Conservation (phyloP, 2,329 filamentous ascomycete species). For the Diplodia seriata region DNA sequence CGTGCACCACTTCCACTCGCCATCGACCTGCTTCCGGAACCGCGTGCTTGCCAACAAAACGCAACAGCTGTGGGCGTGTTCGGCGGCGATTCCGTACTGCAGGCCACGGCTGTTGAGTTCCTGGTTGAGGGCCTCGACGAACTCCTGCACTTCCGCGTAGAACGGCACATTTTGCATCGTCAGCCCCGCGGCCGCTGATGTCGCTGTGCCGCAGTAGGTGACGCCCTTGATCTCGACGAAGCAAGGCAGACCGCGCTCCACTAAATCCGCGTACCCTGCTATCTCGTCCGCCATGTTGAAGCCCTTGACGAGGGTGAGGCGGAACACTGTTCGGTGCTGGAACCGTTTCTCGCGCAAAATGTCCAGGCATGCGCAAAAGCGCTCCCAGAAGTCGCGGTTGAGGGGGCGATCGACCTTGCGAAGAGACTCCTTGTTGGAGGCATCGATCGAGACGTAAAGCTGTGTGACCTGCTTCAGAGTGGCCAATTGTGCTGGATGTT, state of each 20-base stretch:
- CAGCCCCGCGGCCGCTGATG: conserved; percentile 81
- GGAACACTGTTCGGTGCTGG: conserved; percentile 90
- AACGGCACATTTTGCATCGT: conserved; percentile 99
- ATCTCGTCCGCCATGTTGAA: conserved; percentile 97
- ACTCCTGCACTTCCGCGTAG: conserved; percentile 85
- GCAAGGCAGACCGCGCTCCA: conserved; percentile 84
- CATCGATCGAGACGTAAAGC: conserved; percentile 95
- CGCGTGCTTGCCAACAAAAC: conserved; percentile 82
- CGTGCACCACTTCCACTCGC: conserved; percentile 92
- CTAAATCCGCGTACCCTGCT: conserved; percentile 85
- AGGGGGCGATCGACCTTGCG: conserved; percentile 89
- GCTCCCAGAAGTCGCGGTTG: conserved; percentile 96
- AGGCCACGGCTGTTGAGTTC: conserved; percentile 74
- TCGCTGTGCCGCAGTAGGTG: conserved; percentile 92
- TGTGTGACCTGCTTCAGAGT: conserved; percentile 87
- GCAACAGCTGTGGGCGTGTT: conserved; percentile 95
- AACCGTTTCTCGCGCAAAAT: conserved; percentile 85
- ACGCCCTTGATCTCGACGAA: conserved; percentile 97
- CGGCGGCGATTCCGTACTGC: conserved; percentile 87
- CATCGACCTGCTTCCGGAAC: conserved; percentile 69
- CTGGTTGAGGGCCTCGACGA: conserved; percentile 76
- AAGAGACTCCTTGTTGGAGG: conserved; percentile 85
- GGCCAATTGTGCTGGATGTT: conserved; percentile 90
- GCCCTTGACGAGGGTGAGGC: conserved; percentile 93
- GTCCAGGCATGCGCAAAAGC: conserved; percentile 88